Conservation (phyloP, 208 protist species). For the Trypanosoma lewisi region DNA sequence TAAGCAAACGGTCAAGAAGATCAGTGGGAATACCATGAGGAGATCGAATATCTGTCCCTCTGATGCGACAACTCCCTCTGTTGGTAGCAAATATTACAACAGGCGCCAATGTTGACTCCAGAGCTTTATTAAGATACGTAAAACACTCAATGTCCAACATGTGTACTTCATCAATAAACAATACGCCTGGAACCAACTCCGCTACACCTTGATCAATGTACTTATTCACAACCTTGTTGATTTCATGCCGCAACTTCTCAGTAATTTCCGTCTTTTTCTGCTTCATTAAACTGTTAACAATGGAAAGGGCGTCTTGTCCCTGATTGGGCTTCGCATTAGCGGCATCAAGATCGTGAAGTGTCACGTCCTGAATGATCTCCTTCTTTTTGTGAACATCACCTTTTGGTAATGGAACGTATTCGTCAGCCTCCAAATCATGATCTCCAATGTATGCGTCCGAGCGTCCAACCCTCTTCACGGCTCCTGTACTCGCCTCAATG, state of each 20-base stretch:
- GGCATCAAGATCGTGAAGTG: constrained; percentile 99
- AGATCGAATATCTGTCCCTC: constrained; percentile 97
- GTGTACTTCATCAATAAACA: constrained; percentile 99
- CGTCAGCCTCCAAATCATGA: constrained; percentile 98
- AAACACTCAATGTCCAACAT: constrained; percentile 99
- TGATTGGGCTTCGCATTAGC: constrained; percentile 98
- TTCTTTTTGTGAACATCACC: constrained; percentile 99
- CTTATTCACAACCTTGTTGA: constrained; percentile 99
- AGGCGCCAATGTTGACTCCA: constrained; percentile 99
- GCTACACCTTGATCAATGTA: constrained; percentile 99
- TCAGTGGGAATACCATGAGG: constrained; percentile 99
- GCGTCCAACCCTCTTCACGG: constrained; percentile 96
- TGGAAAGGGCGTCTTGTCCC: constrained; percentile 97
- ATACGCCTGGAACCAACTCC: constrained; percentile 99
- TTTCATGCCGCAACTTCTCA: constrained; percentile 99
- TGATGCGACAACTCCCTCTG: constrained; percentile 95
- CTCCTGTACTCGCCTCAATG: constrained; percentile 98
- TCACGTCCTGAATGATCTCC: constrained; percentile 99
- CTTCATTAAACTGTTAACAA: constrained; percentile 98
- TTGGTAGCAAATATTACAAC: constrained; percentile 99
- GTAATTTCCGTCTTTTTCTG: constrained; percentile 99
- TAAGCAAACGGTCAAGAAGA: constrained; percentile 99
- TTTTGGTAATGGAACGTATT: constrained; percentile 99
- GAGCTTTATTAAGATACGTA: constrained; percentile 99
- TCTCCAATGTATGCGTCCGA: constrained; percentile 96